These are phyloP conservation scores for Pseudophaeomoniella oleicola DNA, from an alignment of 2,329 filamentous ascomycete species.

Conservation along the genomic window DNA sequence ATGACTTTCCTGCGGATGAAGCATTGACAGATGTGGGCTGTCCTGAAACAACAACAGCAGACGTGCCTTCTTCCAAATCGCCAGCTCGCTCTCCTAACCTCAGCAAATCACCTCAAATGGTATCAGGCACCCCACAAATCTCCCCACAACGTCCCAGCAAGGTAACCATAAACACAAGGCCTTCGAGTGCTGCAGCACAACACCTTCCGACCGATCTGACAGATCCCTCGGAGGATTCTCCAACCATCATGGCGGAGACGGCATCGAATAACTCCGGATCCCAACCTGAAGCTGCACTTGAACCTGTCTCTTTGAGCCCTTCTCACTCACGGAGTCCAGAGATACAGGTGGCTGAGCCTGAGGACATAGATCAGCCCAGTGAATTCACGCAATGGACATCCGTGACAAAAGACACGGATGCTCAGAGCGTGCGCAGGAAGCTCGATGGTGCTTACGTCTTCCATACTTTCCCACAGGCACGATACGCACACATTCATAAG, in stretches of 20 bases:
- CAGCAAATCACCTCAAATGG: conserved; percentile 5
- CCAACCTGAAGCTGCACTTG: conserved; percentile 5
- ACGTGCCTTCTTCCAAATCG: not conserved
- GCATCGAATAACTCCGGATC: conserved; percentile 7
- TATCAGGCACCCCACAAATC: conserved; percentile 12
- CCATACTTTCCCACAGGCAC: not conserved
- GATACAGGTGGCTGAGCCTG: conserved; percentile 33
- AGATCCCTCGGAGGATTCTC: conserved; percentile 1
- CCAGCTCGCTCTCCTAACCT: too few species aligned
- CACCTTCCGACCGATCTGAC: conserved; percentile 5
- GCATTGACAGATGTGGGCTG: not conserved
- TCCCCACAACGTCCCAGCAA: conserved; percentile 24
- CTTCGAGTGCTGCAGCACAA: conserved; percentile 10
- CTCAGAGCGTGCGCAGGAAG: not conserved
- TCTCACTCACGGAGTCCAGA: conserved; percentile 29
- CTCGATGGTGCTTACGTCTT: not conserved
- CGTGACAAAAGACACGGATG: not conserved
- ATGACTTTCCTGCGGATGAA: not conserved
- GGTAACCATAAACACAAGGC: conserved; percentile 30
- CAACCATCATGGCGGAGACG: conserved; percentile 4
- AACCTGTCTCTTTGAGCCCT: conserved; percentile 26
- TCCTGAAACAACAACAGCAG: too few species aligned
- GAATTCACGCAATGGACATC: not conserved
- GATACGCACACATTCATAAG: not conserved
- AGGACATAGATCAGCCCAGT: conserved; percentile 26